Conservation (phyloP, 192 early-diverging fungal species). For the Pilobolus umbonatus region DNA sequence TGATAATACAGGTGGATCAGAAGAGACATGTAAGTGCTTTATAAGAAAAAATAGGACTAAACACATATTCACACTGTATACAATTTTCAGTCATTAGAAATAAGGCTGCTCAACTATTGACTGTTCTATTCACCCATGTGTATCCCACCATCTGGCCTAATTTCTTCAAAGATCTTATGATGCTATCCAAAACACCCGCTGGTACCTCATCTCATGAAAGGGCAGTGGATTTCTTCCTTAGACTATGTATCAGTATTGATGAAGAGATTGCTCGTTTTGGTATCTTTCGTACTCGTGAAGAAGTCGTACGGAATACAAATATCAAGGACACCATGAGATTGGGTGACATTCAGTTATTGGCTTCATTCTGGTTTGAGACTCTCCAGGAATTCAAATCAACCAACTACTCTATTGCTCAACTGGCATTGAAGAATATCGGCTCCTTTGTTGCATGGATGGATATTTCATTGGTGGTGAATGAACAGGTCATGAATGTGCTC, state of each 20-base stretch:
- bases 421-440: slow-evolving; percentile 70
- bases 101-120: slow-evolving; percentile 79
- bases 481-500: slow-evolving; percentile 69
- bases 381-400: slow-evolving; percentile 56
- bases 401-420: slow-evolving; percentile 58
- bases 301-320: slow-evolving; percentile 66
- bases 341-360: slow-evolving; percentile 65
- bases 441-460: slow-evolving; percentile 96
- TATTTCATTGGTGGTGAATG: slow-evolving; percentile 83
- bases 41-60: neutral
- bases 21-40: slow-evolving; percentile 44
- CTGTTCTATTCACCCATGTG: slow-evolving; percentile 72
- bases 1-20: slow-evolving; percentile 32
- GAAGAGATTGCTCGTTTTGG: slow-evolving; percentile 80
- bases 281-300: slow-evolving; percentile 60
- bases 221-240: slow-evolving; percentile 72
- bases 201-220: slow-evolving; percentile 41
- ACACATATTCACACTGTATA: too few species aligned
- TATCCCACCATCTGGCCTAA: slow-evolving; percentile 85
- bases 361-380: slow-evolving; percentile 72
- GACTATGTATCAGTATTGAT: slow-evolving; percentile 74
- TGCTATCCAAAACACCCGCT: slow-evolving; percentile 47
- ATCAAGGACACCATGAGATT: slow-evolving; percentile 93
- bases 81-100: slow-evolving; percentile 56
- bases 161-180: slow-evolving; percentile 83